Percentiles rank a stretch among this genome's conserved stretches.
Evolutionary conservation across 768 basidiomycete genomes (phyloP).

Genomic region (Suillus luteus): DNA sequence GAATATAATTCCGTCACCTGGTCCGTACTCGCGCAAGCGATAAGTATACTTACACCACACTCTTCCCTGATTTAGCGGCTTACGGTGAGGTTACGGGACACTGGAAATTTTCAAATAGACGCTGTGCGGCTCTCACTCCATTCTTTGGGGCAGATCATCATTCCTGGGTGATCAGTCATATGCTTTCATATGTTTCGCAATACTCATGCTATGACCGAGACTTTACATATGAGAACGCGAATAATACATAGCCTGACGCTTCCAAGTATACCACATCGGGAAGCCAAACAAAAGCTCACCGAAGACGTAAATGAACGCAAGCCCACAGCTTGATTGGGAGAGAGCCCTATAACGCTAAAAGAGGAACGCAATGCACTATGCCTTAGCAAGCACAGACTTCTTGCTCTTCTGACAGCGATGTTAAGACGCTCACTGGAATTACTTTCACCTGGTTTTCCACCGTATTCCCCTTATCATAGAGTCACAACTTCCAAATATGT

Average conservation of each 20-base stretch:
- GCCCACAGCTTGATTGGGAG: not conserved
- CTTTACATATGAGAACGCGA: conserved; percentile 1
- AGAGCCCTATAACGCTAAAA: not conserved
- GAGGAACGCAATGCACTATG: not conserved
- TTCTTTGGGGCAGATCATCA: not conserved
- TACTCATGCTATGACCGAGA: not conserved
- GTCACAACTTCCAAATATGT: conserved; percentile 3
- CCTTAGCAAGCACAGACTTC: conserved; percentile 2
- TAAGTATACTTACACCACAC: not conserved
- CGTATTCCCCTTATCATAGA: conserved; percentile 5
- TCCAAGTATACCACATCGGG: conserved; percentile 2
- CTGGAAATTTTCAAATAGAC: not conserved
- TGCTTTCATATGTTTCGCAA: not conserved
- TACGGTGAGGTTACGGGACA: not conserved
- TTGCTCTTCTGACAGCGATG: conserved; percentile 3
- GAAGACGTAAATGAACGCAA: conserved; percentile 10
- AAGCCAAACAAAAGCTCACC: conserved; percentile 6
- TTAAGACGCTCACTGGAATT: not conserved
- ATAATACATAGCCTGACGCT: not conserved
- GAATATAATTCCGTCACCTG: not conserved
- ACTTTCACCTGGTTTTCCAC: not conserved
- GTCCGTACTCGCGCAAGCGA: not conserved
- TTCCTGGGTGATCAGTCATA: not conserved
- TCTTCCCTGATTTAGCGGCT: not conserved
- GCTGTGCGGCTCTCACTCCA: not conserved